phyloP scores from a whole-genome alignment of 805 yeast species.

The Schizosaccharomyces octosporus region DNA sequence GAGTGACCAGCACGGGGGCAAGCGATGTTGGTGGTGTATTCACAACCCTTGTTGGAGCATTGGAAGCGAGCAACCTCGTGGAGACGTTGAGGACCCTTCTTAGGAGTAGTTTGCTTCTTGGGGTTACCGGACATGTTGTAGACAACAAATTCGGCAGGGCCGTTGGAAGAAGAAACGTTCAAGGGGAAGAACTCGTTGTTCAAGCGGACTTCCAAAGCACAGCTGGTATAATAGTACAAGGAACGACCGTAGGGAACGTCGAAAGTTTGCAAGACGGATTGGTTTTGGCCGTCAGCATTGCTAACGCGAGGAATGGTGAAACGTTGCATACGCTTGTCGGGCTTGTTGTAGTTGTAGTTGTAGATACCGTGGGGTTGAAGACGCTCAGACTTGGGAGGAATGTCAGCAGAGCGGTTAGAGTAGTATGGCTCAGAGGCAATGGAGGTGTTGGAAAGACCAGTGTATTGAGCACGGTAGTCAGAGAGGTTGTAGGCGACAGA shows the following conservation, averaged over 20 bases:
- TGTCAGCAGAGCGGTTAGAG: background rate
- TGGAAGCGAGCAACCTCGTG: background rate
- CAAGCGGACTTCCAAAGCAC: background rate
- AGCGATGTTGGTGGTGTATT: background rate
- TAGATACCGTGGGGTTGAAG: background rate
- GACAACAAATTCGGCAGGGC: background rate
- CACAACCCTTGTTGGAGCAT: background rate
- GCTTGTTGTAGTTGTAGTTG: background rate
- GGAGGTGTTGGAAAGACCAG: background rate
- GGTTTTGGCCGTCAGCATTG: background rate
- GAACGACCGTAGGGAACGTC: background rate
- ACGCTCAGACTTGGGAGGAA: conserved; percentile 1
- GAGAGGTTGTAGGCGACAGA: background rate
- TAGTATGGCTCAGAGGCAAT: background rate
- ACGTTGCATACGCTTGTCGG: background rate
- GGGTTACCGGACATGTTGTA: conserved; percentile 1
- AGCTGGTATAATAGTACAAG: background rate
- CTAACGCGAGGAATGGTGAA: background rate
- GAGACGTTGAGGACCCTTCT: background rate
- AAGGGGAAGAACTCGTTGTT: background rate
- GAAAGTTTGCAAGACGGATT: background rate
- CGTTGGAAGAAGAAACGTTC: background rate
- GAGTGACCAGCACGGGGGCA: conserved; percentile 1
- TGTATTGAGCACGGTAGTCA: background rate
- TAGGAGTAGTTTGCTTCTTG: background rate